Conservation (phyloP, 2,329 filamentous ascomycete species). For the Colletotrichum tanaceti region DNA sequence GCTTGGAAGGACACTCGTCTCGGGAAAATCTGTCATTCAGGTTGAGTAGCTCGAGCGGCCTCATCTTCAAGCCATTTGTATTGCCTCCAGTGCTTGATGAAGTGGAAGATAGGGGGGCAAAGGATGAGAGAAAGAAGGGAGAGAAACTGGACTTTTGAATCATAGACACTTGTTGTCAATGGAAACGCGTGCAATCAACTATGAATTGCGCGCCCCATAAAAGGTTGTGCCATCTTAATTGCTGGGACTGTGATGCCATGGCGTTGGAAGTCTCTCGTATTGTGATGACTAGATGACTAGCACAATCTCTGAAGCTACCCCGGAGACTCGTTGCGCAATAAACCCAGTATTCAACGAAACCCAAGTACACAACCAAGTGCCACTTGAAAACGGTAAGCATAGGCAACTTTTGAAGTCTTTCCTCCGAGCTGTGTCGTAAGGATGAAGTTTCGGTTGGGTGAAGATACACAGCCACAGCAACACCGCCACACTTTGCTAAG, state of each 20-base stretch:
- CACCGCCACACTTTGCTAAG: background rate
- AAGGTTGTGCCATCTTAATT: background rate
- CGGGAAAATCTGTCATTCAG: constrained; percentile 92
- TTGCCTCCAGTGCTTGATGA: constrained; percentile 83
- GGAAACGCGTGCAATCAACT: background rate
- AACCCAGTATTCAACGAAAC: background rate
- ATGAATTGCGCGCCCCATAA: too few relatives aligned
- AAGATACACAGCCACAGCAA: constrained; percentile 13
- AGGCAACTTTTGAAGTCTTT: background rate
- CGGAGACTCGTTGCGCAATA: background rate
- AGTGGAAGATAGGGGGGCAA: constrained; percentile 63
- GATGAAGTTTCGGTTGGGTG: too few relatives aligned
- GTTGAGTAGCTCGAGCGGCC: constrained; percentile 80
- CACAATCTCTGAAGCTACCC: background rate
- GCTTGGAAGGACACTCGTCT: constrained; percentile 73
- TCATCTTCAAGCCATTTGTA: constrained; percentile 89
- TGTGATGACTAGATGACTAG: background rate
- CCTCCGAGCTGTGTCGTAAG: too few relatives aligned
- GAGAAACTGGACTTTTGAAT: constrained; percentile 78
- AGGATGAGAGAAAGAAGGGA: constrained; percentile 67
- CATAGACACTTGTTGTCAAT: background rate
- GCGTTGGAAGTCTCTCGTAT: background rate
- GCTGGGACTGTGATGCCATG: too few relatives aligned
- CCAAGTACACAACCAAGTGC: background rate
- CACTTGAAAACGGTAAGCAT: background rate